Percentiles rank a stretch among this genome's conserved stretches.
These are phyloP conservation scores for Colletotrichum simmondsii DNA, from an alignment of 2,329 filamentous ascomycete genomes.

Conservation along the genomic window DNA sequence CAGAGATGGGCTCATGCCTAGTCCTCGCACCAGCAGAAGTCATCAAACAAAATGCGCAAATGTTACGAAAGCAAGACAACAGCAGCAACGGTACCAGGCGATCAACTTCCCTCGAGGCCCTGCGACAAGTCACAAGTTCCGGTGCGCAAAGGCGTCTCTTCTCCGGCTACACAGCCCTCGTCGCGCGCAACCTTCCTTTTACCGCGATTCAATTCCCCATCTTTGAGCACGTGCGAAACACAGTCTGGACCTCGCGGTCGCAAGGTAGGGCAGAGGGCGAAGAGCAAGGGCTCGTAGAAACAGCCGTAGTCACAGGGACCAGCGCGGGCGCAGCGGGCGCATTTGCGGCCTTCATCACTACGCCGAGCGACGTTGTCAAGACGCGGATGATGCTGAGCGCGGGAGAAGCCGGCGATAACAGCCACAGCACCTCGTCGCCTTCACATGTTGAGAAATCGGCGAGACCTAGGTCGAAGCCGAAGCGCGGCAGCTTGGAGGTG, in stretches of 20 bases:
- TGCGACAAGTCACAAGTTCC: slow-evolving; percentile 63
- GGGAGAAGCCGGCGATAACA: slow-evolving; percentile 43
- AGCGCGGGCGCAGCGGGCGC: slow-evolving; percentile 81
- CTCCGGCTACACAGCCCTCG: slow-evolving; percentile 82
- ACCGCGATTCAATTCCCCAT: slow-evolving; percentile 90
- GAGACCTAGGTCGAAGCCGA: neutral
- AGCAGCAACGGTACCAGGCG: slow-evolving; percentile 1
- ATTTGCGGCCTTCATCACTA: slow-evolving; percentile 83
- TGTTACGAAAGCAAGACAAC: slow-evolving; percentile 61
- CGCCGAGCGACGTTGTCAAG: slow-evolving; percentile 90
- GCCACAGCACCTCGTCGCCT: neutral
- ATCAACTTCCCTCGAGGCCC: slow-evolving; percentile 59
- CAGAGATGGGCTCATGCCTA: slow-evolving; percentile 86
- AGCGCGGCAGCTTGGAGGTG: slow-evolving; percentile 63
- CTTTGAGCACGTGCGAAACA: slow-evolving; percentile 76
- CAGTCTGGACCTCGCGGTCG: slow-evolving; percentile 55
- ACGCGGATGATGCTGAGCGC: slow-evolving; percentile 86
- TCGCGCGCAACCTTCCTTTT: slow-evolving; percentile 86
- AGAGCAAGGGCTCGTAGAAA: slow-evolving; percentile 65
- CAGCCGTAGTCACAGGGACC: slow-evolving; percentile 75
- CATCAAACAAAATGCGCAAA: slow-evolving; percentile 93
- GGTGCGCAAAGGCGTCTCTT: slow-evolving; percentile 68
- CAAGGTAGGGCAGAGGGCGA: slow-evolving; percentile 39
- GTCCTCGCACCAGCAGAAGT: slow-evolving; percentile 91
- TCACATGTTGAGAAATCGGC: neutral